Percentiles rank a stretch among this genome's conserved stretches.
Evolutionary conservation across 306 rosid genomes (phyloP).

Genomic region (Cicer yamashitae): DNA sequence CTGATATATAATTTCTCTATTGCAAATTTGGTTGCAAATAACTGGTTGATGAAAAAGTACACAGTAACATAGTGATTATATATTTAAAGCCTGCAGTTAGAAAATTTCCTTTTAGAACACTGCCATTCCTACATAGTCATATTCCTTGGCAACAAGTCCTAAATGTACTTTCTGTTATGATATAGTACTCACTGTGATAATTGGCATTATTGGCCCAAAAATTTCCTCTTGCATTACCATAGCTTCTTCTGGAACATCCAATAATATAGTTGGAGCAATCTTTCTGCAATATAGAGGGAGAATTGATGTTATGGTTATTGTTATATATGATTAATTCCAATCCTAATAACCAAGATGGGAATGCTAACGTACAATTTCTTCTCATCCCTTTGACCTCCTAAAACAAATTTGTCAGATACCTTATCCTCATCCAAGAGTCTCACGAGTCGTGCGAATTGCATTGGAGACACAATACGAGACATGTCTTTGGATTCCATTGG

Average conservation of each 20-base stretch:
- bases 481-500: constrained; percentile 64
- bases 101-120: no score
- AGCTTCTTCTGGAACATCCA: constrained; percentile 74
- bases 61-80: not conserved
- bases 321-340: constrained; percentile 6
- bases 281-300: constrained; percentile 53
- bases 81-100: no score
- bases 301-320: constrained; percentile 23
- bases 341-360: constrained; percentile 34
- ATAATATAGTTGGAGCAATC: constrained; percentile 78
- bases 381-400: constrained; percentile 80
- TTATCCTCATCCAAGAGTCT: constrained; percentile 69
- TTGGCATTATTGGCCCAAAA: constrained; percentile 82
- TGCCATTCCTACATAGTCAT: not conserved
- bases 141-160: constrained; percentile 9
- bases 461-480: constrained; percentile 70
- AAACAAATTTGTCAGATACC: constrained; percentile 70
- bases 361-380: constrained; percentile 60
- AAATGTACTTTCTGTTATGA: constrained; percentile 14
- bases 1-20: no score
- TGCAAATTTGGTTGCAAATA: no score
- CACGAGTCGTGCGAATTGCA: constrained; percentile 65
- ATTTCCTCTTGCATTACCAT: constrained; percentile 82
- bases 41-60: not conserved
- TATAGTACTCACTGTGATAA: constrained; percentile 62